Percentiles rank a stretch among this genome's conserved stretches.
Evolutionary conservation across 169 alveolate genomes (phyloP).

Genomic region (Theileria equi): DNA sequence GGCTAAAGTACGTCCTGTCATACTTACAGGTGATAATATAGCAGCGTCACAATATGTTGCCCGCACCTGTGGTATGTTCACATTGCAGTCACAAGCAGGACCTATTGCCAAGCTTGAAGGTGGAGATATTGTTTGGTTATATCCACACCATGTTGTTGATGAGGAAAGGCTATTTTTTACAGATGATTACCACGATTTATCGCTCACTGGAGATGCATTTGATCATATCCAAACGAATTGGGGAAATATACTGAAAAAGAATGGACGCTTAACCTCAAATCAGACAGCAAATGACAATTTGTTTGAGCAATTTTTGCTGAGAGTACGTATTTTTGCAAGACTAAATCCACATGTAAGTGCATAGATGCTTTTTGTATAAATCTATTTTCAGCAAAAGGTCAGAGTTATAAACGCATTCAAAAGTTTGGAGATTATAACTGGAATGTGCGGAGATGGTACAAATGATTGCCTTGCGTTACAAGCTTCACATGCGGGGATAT

Average conservation of each 20-base stretch:
- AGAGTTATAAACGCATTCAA: slow-evolving; percentile 79
- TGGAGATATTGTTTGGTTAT: slow-evolving; percentile 50
- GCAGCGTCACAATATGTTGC: slow-evolving; percentile 75
- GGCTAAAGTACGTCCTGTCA: slow-evolving; percentile 73
- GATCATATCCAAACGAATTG: slow-evolving; percentile 50
- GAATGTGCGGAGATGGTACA: slow-evolving; percentile 93
- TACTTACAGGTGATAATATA: slow-evolving; percentile 75
- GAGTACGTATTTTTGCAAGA: slow-evolving; percentile 56
- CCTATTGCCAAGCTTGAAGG: slow-evolving; percentile 43
- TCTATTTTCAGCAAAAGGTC: slow-evolving; percentile 65
- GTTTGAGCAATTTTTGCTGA: slow-evolving; percentile 54
- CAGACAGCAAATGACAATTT: slow-evolving; percentile 36
- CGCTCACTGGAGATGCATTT: slow-evolving; percentile 63
- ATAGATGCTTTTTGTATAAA: background rate
- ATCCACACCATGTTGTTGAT: slow-evolving; percentile 39
- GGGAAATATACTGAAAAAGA: slow-evolving; percentile 44
- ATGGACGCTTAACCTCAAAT: slow-evolving; percentile 29
- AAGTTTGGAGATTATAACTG: slow-evolving; percentile 79
- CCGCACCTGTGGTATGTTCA: slow-evolving; percentile 65
- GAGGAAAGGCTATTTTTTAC: slow-evolving; percentile 54
- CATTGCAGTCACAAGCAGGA: background rate
- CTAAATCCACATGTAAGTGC: slow-evolving; percentile 48
- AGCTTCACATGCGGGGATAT: slow-evolving; percentile 89
- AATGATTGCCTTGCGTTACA: slow-evolving; percentile 92
- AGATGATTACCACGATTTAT: slow-evolving; percentile 26